phyloP scores from a whole-genome alignment of 1,284 basidiomycete genomes.

The Fomitopsis schrenkii region DNA sequence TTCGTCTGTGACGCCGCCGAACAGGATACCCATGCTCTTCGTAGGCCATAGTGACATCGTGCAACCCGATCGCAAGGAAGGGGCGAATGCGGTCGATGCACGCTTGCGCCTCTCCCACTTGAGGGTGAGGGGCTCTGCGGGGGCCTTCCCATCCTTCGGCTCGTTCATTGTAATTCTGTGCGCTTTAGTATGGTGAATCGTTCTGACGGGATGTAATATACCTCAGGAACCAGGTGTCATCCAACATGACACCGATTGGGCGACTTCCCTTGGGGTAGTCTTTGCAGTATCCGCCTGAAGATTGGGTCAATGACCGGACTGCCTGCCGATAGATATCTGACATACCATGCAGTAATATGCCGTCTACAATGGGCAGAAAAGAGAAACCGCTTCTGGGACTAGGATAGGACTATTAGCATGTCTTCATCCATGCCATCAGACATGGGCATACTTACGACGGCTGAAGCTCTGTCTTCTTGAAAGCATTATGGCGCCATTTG shows the following conservation, averaged over 20 bases:
- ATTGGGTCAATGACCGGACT: not conserved
- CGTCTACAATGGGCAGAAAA: slow-evolving; percentile 77
- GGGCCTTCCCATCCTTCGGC: slow-evolving; percentile 30
- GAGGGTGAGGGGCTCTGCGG: slow-evolving; percentile 45
- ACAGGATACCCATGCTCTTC: slow-evolving; percentile 74
- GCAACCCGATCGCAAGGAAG: slow-evolving; percentile 71
- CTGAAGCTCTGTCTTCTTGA: slow-evolving; percentile 61
- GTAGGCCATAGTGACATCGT: slow-evolving; percentile 81
- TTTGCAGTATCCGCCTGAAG: slow-evolving; percentile 83
- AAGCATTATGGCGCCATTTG: slow-evolving; percentile 81
- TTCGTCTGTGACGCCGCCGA: slow-evolving; percentile 91
- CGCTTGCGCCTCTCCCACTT: slow-evolving; percentile 90
- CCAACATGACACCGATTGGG: slow-evolving; percentile 82
- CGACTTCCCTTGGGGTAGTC: slow-evolving; percentile 88
- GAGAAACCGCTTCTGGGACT: slow-evolving; percentile 87
- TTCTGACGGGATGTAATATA: slow-evolving; percentile 25
- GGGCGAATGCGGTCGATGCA: slow-evolving; percentile 66
- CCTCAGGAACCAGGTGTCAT: slow-evolving; percentile 92
- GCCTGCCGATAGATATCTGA: not conserved
- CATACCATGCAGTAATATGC: slow-evolving; percentile 78
- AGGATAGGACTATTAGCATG: not conserved
- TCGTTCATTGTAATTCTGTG: slow-evolving; percentile 34
- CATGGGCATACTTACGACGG: slow-evolving; percentile 54
- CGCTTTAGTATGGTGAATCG: not conserved
- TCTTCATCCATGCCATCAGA: not conserved